phyloP scores from a whole-genome alignment of 2,329 filamentous ascomycete genomes.

The Penicillium sp. region DNA sequence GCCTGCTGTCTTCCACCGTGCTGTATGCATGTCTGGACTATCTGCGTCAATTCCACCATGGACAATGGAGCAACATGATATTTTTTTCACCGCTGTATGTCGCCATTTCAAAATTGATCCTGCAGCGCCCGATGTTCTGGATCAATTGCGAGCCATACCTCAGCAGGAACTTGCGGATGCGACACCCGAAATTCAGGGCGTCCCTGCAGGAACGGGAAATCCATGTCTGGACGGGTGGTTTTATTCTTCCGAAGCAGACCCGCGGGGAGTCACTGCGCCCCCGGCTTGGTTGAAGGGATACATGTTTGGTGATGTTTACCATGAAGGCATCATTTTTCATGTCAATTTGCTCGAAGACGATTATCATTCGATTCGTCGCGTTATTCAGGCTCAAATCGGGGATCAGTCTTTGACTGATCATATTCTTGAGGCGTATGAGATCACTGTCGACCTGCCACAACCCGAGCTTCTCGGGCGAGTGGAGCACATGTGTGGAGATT shows the following conservation, averaged over 20 bases:
- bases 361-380: slow-evolving; percentile 17
- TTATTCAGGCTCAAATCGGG: slow-evolving; percentile 13
- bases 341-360: slow-evolving; percentile 24
- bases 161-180: slow-evolving; percentile 30
- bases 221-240: slow-evolving; percentile 32
- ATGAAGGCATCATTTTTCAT: slow-evolving; percentile 33
- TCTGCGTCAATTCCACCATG: slow-evolving; percentile 26
- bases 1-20: slow-evolving; percentile 26
- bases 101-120: slow-evolving; percentile 25
- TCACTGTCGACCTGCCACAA: slow-evolving; percentile 12
- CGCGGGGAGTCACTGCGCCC: slow-evolving; percentile 15
- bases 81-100: slow-evolving; percentile 23
- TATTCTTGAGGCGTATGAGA: slow-evolving; percentile 26
- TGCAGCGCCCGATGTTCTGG: slow-evolving; percentile 12
- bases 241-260: slow-evolving; percentile 16
- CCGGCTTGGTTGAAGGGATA: slow-evolving; percentile 26
- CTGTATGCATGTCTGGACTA: slow-evolving; percentile 29
- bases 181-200: slow-evolving; percentile 26
- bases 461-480: slow-evolving; percentile 17
- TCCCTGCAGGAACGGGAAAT: slow-evolving; percentile 27
- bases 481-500: slow-evolving; percentile 32
- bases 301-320: slow-evolving; percentile 31
- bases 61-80: slow-evolving; percentile 27
- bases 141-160: slow-evolving; percentile 22
- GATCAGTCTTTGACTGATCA: slow-evolving; percentile 15